Evolutionary conservation across 208 protist genomes (phyloP).

Genomic region (Novymonas esmeraldas): DNA sequence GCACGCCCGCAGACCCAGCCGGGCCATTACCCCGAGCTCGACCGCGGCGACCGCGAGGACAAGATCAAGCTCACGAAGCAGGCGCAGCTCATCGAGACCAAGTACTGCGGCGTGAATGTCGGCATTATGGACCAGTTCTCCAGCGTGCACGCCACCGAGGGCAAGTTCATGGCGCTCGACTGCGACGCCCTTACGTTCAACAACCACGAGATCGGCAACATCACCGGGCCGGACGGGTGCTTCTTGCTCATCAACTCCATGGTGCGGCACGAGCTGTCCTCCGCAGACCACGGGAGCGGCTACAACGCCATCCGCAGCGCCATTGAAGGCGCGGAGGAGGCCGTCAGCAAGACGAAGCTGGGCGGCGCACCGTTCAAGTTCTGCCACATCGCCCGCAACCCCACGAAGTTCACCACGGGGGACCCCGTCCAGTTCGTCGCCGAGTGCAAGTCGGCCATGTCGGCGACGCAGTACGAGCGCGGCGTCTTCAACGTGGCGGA

Average conservation of each 20-base stretch:
- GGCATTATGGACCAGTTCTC: conserved; percentile 92
- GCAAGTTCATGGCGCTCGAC: conserved; percentile 71
- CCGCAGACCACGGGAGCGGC: conserved; percentile 38
- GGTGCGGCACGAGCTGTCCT: conserved; percentile 60
- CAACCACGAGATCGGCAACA: conserved; percentile 49
- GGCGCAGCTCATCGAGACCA: conserved; percentile 71
- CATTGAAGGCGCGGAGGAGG: conserved; percentile 52
- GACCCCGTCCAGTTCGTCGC: conserved; percentile 57
- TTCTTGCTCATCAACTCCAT: conserved; percentile 75
- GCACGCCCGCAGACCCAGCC: conserved; percentile 5
- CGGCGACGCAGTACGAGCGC: conserved; percentile 46
- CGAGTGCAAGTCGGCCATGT: conserved; percentile 55
- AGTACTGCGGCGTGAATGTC: conserved; percentile 78
- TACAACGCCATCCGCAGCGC: conserved; percentile 64
- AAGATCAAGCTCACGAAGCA: conserved; percentile 51
- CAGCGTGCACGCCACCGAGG: conserved; percentile 66
- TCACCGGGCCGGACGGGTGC: conserved; percentile 48
- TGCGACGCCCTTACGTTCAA: conserved; percentile 66
- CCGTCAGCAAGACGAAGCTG: conserved; percentile 54
- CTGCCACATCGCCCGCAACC: conserved; percentile 56
- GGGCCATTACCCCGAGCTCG: conserved; percentile 38
- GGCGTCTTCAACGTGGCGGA: conserved; percentile 62
- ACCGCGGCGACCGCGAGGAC: conserved; percentile 35
- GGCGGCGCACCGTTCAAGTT: conserved; percentile 55
- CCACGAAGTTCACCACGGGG: conserved; percentile 45